These are phyloP conservation scores for Apiospora hydei DNA, from an alignment of 2,329 filamentous ascomycete genomes.

Conservation along the genomic window DNA sequence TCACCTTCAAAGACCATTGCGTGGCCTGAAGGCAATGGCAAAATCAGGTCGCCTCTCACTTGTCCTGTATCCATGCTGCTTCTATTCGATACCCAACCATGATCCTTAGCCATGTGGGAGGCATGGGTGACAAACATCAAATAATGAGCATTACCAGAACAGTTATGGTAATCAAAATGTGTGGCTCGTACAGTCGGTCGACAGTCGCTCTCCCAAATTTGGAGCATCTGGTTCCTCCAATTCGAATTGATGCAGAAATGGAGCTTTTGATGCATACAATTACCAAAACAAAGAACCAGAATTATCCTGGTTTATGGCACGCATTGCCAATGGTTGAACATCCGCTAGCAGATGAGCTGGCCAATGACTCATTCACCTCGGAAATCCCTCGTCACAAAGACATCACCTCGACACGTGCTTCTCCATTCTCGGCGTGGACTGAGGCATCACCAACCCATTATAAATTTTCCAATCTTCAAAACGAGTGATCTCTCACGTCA, in stretches of 20 bases:
- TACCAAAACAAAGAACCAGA: neutral
- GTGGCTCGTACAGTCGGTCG: too few relatives aligned
- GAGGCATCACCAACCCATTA: neutral
- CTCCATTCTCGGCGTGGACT: neutral
- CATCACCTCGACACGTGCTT: neutral
- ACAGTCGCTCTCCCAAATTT: too few relatives aligned
- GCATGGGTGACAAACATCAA: too few relatives aligned
- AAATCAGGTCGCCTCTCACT: too few relatives aligned
- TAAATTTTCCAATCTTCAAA: neutral
- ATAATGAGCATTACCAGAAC: too few relatives aligned
- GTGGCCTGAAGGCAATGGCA: too few relatives aligned
- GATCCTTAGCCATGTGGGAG: too few relatives aligned
- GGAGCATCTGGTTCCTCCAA: neutral
- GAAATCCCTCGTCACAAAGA: neutral
- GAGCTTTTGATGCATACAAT: neutral
- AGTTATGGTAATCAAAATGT: too few relatives aligned
- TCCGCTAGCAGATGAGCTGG: neutral
- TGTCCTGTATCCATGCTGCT: too few relatives aligned
- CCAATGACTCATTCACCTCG: neutral
- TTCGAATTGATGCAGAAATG: neutral
- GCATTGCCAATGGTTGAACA: neutral
- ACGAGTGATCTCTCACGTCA: too few relatives aligned
- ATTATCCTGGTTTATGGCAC: neutral
- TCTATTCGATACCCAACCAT: too few relatives aligned
- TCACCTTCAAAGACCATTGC: too few relatives aligned